Percentiles rank a stretch among this genome's conserved stretches.
Conservation (phyloP, 2,329 filamentous ascomycete species). For the Diaporthe aspalathi region DNA sequence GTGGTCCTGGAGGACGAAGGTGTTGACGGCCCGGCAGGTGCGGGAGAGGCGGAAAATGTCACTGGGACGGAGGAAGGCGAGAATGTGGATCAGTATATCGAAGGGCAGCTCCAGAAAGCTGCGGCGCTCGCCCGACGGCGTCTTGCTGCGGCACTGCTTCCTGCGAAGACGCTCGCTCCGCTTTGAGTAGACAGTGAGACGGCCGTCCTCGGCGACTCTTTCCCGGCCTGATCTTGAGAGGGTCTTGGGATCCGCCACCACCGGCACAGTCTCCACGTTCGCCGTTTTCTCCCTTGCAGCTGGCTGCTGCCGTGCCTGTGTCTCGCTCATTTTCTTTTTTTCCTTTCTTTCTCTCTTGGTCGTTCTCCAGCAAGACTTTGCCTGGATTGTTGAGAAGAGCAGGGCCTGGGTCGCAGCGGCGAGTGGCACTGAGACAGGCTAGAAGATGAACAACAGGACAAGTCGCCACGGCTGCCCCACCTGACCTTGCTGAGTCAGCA, state of each 20-base stretch:
- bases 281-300: background rate
- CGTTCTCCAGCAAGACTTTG: background rate
- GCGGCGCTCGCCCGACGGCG: conserved; percentile 45
- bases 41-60: conserved; percentile 60
- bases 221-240: background rate
- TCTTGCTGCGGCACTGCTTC: conserved; percentile 52
- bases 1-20: conserved; percentile 59
- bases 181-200: conserved; percentile 57
- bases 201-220: conserved; percentile 35
- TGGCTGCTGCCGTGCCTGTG: background rate
- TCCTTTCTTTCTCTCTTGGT: too few species aligned
- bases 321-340: background rate
- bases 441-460: background rate
- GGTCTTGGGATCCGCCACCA: background rate
- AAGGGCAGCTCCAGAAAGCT: conserved; percentile 61
- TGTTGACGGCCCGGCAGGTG: conserved; percentile 54
- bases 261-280: background rate
- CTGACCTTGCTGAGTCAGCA: conserved; percentile 21
- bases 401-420: background rate
- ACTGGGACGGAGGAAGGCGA: conserved; percentile 60
- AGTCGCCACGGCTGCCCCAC: conserved; percentile 16
- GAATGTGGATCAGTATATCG: conserved; percentile 62
- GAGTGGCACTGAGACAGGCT: background rate
- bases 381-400: background rate
- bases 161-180: conserved; percentile 61